Percentiles rank a stretch among this genome's conserved stretches.
These are phyloP conservation scores for Ensete glaucum DNA, from an alignment of 176 grass and related monocot genomes.

Conservation along the genomic window DNA sequence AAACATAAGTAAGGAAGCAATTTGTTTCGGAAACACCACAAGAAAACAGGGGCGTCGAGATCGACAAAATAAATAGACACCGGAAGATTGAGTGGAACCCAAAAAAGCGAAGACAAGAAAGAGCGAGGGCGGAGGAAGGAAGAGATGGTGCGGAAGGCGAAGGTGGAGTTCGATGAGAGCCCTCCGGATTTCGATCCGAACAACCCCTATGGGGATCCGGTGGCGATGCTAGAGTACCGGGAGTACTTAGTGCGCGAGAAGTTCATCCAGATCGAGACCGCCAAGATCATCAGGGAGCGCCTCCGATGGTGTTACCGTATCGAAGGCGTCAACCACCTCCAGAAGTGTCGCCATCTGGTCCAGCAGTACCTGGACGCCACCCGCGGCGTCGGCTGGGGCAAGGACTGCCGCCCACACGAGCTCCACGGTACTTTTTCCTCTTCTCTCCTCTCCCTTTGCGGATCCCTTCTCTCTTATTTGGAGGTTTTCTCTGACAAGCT, in stretches of 20 bases:
- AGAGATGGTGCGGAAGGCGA: constrained; percentile 86
- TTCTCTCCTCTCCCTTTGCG: background rate
- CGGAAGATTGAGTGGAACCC: background rate
- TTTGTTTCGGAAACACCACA: no score
- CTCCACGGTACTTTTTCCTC: constrained; percentile 41
- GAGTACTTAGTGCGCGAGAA: constrained; percentile 97
- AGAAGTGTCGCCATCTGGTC: constrained; percentile 93
- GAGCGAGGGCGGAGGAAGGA: background rate
- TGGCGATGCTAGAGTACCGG: constrained; percentile 92
- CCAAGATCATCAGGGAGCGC: constrained; percentile 94
- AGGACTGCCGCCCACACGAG: constrained; percentile 61
- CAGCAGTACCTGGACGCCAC: constrained; percentile 87
- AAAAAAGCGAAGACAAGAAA: background rate
- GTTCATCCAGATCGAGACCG: constrained; percentile 99
- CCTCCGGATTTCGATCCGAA: constrained; percentile 82
- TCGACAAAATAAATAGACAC: no score
- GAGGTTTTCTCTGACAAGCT: background rate
- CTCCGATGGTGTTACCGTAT: constrained; percentile 95
- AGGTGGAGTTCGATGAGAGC: constrained; percentile 88
- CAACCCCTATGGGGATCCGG: constrained; percentile 83
- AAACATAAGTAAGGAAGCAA: no score
- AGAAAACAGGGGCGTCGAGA: no score
- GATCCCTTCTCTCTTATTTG: no score
- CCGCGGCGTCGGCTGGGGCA: constrained; percentile 85
- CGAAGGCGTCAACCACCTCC: constrained; percentile 81